phyloP scores from a whole-genome alignment of 345 rosid species.

The Syzygium aromaticum region DNA sequence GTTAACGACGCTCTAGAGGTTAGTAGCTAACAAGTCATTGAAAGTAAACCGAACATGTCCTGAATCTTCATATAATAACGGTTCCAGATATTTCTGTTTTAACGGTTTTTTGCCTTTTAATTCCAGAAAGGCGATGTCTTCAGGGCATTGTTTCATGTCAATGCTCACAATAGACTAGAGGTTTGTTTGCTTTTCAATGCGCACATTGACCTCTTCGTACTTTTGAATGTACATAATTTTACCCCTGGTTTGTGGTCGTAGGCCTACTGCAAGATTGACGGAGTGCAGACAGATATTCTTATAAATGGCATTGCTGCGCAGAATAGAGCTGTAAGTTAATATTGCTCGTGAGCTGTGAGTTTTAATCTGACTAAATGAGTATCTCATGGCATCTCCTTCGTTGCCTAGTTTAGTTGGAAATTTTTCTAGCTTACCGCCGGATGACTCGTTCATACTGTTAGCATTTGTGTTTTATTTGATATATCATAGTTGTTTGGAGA shows the following conservation, averaged over 20 bases:
- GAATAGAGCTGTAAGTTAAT: conserved; percentile 83
- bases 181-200: conserved; percentile 23
- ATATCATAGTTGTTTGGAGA: neutral
- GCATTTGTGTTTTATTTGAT: neutral
- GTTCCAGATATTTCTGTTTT: neutral
- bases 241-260: conserved; percentile 8
- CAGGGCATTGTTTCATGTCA: conserved; percentile 57
- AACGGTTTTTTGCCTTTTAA: neutral
- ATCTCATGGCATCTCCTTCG: neutral
- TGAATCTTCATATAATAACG: neutral
- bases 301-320: conserved; percentile 59
- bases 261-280: conserved; percentile 98
- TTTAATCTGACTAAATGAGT: neutral
- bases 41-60: neutral
- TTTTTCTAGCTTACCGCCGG: neutral
- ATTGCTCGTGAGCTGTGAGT: neutral
- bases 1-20: conserved; percentile 66
- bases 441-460: neutral
- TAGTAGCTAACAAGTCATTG: conserved; percentile 8
- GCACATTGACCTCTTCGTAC: neutral
- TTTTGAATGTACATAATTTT: neutral
- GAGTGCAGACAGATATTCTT: conserved; percentile 69
- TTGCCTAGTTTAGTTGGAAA: neutral
- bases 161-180: conserved; percentile 83
- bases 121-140: conserved; percentile 72